Evolutionary conservation across 1,284 basidiomycete species (phyloP).

Genomic region (Rhodotorula sp.): DNA sequence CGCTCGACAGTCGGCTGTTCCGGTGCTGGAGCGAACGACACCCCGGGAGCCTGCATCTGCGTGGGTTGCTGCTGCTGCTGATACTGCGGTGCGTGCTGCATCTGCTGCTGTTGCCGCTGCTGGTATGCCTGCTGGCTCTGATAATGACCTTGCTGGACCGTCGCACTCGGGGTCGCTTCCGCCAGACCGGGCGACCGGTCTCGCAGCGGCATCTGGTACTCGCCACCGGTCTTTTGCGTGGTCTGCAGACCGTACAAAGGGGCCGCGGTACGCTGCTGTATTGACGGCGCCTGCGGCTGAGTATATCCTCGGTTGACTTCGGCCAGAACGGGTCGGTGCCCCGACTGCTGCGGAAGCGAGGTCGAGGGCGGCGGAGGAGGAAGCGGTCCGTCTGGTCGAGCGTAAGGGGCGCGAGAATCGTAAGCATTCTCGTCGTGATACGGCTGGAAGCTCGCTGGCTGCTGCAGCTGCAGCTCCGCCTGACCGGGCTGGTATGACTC

Average conservation of each 20-base stretch:
- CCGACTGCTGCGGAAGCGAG: neutral
- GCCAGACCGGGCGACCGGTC: constrained; percentile 36
- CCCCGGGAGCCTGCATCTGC: neutral
- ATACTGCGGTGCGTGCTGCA: constrained; percentile 14
- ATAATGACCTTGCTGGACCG: constrained; percentile 33
- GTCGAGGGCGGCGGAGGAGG: neutral
- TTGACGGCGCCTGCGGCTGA: constrained; percentile 5
- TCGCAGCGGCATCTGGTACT: constrained; percentile 31
- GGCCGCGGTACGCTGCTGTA: constrained; percentile 9
- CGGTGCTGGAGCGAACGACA: constrained; percentile 20
- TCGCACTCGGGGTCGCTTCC: constrained; percentile 33
- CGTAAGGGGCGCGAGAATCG: constrained; percentile 5
- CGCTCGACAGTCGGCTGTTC: constrained; percentile 26
- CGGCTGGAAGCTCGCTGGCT: constrained; percentile 9
- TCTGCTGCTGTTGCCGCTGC: constrained; percentile 19
- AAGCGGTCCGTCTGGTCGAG: neutral
- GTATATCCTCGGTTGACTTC: constrained; percentile 27
- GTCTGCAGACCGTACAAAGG: neutral
- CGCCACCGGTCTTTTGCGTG: constrained; percentile 10
- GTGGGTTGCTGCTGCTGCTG: constrained; percentile 1
- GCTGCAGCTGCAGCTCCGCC: neutral
- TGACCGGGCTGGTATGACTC: neutral
- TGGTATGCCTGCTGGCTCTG: constrained; percentile 22
- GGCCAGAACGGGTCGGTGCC: constrained; percentile 15
- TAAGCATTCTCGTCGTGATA: constrained; percentile 34